phyloP scores from a whole-genome alignment of 2,329 filamentous ascomycete genomes.

The Eutypella sp. region DNA sequence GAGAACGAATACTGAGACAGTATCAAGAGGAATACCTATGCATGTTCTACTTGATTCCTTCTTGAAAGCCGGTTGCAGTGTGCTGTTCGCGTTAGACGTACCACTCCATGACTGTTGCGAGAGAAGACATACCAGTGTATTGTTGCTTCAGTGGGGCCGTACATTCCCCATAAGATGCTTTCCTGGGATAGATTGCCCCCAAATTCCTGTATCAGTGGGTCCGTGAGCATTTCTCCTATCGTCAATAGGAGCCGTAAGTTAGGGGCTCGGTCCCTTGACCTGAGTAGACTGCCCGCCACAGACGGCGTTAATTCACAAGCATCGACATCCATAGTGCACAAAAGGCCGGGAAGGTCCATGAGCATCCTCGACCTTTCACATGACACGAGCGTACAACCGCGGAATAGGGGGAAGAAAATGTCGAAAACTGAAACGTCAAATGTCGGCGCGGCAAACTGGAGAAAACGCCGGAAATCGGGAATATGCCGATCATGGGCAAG shows the following conservation, averaged over 20 bases:
- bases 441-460: conserved; percentile 88
- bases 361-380: conserved; percentile 67
- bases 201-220: conserved; percentile 72
- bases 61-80: conserved; percentile 61
- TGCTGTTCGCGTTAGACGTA: conserved; percentile 42
- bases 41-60: conserved; percentile 54
- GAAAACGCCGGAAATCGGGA: conserved; percentile 70
- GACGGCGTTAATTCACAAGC: conserved; percentile 87
- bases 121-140: conserved; percentile 67
- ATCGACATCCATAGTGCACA: conserved; percentile 65
- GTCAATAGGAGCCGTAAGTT: conserved; percentile 68
- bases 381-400: conserved; percentile 68
- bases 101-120: not conserved
- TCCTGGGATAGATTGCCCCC: conserved; percentile 48
- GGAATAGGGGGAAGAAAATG: conserved; percentile 80
- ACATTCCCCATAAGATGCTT: conserved; percentile 85
- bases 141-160: conserved; percentile 85
- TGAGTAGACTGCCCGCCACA: conserved; percentile 72
- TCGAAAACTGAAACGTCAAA: conserved; percentile 96
- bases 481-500: conserved; percentile 77
- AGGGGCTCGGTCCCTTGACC: conserved; percentile 62
- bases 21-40: conserved; percentile 75
- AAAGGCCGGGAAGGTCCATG: conserved; percentile 64
- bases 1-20: conserved; percentile 73
- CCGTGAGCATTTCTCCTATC: conserved; percentile 89